A percentile compares a stretch with the other conserved stretches of the same genome.
These are phyloP conservation scores for Pythium aquatile DNA, from an alignment of 352 stramenopile species.

Conservation along the genomic window DNA sequence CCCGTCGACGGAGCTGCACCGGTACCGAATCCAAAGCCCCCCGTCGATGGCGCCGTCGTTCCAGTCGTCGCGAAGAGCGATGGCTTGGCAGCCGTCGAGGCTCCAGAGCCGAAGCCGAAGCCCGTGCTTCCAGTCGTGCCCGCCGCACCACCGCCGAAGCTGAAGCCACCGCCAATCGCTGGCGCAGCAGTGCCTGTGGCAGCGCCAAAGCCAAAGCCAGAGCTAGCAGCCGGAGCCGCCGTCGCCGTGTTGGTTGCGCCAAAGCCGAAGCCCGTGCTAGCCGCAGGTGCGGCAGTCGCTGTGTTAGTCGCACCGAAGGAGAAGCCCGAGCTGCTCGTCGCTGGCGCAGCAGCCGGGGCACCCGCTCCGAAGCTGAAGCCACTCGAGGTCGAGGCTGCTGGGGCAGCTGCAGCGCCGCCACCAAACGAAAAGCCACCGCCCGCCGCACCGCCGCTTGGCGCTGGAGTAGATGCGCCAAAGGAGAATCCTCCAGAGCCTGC, in stretches of 20 bases:
- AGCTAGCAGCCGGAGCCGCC: slow-evolving; percentile 21
- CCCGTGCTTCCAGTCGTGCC: slow-evolving; percentile 2
- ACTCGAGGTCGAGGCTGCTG: slow-evolving; percentile 9
- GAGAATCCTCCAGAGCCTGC: slow-evolving; percentile 40
- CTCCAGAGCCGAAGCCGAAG: slow-evolving; percentile 25
- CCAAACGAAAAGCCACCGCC: slow-evolving; percentile 33
- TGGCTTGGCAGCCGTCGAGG: slow-evolving; percentile 11
- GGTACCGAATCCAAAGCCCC: slow-evolving; percentile 34
- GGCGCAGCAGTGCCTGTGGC: slow-evolving; percentile 18
- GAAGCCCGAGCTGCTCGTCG: slow-evolving; percentile 39
- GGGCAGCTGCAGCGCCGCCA: slow-evolving; percentile 25
- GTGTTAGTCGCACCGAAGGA: slow-evolving; percentile 44
- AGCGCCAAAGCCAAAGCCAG: slow-evolving; percentile 27
- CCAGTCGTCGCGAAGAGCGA: slow-evolving; percentile 18
- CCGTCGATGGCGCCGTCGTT: slow-evolving; percentile 7
- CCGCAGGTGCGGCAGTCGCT: slow-evolving; percentile 25
- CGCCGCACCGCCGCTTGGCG: slow-evolving; percentile 16
- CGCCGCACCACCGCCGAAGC: slow-evolving; percentile 37
- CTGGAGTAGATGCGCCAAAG: slow-evolving; percentile 34
- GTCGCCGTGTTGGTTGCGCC: slow-evolving; percentile 29
- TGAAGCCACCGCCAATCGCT: slow-evolving; percentile 34
- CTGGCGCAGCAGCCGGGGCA: slow-evolving; percentile 17
- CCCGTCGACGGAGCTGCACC: background rate
- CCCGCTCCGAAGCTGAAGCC: slow-evolving; percentile 35
- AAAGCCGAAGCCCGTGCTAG: slow-evolving; percentile 21